Evolutionary conservation across 2,329 filamentous ascomycete species (phyloP).

Genomic region (Atkinsonella texensis): DNA sequence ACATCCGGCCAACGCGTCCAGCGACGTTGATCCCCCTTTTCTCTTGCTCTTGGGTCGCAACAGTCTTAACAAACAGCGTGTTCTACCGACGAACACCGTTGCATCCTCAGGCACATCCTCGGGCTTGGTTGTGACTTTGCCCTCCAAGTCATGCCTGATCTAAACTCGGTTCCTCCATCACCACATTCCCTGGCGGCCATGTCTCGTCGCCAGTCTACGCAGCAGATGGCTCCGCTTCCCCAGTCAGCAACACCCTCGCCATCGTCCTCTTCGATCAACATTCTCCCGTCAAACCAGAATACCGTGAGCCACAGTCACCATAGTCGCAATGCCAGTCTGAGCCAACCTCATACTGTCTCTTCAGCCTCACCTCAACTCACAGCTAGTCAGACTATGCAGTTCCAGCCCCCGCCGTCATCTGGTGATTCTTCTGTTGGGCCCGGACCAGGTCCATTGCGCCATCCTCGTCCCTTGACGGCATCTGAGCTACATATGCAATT

Average conservation of each 20-base stretch:
- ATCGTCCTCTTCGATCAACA: conserved; percentile 35
- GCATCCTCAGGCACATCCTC: background rate
- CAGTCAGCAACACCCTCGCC: conserved; percentile 10
- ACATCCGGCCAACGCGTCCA: too few relatives aligned
- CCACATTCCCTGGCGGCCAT: conserved; percentile 28
- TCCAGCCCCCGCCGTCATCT: conserved; percentile 19
- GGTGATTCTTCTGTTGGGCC: conserved; percentile 32
- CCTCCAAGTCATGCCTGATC: conserved; percentile 34
- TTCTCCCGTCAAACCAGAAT: conserved; percentile 44
- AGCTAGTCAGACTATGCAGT: conserved; percentile 14
- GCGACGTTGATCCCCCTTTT: too few relatives aligned
- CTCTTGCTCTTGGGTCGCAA: too few relatives aligned
- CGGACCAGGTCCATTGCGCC: conserved; percentile 64
- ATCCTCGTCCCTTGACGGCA: conserved; percentile 77
- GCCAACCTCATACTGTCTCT: conserved; percentile 18
- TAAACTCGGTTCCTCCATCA: conserved; percentile 43
- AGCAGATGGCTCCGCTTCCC: conserved; percentile 30
- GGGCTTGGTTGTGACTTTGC: conserved; percentile 3
- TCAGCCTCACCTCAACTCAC: conserved; percentile 16
- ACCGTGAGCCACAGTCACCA: conserved; percentile 26
- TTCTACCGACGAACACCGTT: background rate
- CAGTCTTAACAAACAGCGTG: background rate
- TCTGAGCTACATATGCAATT: conserved; percentile 81
- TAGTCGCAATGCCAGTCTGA: conserved; percentile 8
- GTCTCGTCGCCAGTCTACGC: conserved; percentile 31